Evolutionary conservation across 176 grass and related monocot species (phyloP), one percentile per base, ranked within the genome.

Genomic region (Aegilops bicornis): DNA sequence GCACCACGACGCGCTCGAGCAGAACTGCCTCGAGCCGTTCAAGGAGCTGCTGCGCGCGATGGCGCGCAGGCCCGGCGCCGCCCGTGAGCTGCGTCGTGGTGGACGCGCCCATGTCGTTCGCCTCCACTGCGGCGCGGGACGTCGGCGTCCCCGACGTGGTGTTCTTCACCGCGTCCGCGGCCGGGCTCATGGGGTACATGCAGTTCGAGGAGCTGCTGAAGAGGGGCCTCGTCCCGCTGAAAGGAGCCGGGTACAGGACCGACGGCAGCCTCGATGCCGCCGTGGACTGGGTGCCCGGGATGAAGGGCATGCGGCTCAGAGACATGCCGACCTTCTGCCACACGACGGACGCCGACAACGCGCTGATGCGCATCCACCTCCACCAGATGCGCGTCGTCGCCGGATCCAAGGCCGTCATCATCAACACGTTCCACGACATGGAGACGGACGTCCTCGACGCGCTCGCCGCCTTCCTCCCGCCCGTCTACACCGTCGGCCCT

Each of bases 311-410:
- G 43, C 86, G 86, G 64, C 80, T 95, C 13, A 64, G 35, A 48
- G 86, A 95, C 82, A 68, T 92, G 60, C 79, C 79, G 3, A 12
- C 87, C 1, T 89, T 92, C 79, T 77, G 85, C 87, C 87, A 20
- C 35, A 83, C 82, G 0, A 64, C 86, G 2, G 81, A 82, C 39
- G 36, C 32, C 12, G 68, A 86, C 48, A 8, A 27, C 40, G 40
- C 71, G 40, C 71, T 74, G 71, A 42, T 74, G 23, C 40, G 71
- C 71, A 74, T 74, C 71, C 71, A 74, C 71, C 13, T 74, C 14
- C 23, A 29, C 6, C 71, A 74, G 71, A 74, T 74, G 71, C 71
- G 71, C 6, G 42, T 74, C 40, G 23, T 74, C 23, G 71, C 71
- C 13, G 13, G 10, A 7, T 74, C 71, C 71, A 74, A 45, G 42